Percentiles rank a stretch among this genome's conserved stretches.
These are phyloP conservation scores for Peterozyma toletana DNA, from an alignment of 805 yeast genomes.

Conservation along the genomic window DNA sequence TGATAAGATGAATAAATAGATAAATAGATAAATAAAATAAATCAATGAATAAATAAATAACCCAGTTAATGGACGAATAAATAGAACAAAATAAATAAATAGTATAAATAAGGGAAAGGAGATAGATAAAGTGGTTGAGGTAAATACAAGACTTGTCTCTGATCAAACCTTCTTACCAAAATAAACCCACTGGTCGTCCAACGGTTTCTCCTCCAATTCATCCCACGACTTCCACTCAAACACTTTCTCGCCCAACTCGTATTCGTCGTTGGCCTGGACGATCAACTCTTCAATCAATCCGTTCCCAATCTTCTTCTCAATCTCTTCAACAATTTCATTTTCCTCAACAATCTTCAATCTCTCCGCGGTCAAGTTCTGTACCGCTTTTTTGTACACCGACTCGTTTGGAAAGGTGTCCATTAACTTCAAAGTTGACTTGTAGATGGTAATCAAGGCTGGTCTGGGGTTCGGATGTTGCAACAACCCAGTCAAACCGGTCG, in stretches of 20 bases:
- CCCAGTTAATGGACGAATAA: background rate
- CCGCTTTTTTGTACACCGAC: constrained; percentile 71
- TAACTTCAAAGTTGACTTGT: constrained; percentile 62
- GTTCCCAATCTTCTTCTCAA: constrained; percentile 70
- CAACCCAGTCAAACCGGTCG: constrained; percentile 78
- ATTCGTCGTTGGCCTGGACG: constrained; percentile 79
- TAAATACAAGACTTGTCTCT: background rate
- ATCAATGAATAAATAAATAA: background rate
- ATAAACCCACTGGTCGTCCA: constrained; percentile 79
- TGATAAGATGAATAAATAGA: background rate
- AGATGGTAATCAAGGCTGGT: constrained; percentile 66
- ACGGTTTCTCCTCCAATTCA: constrained; percentile 70
- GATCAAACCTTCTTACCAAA: constrained; percentile 58
- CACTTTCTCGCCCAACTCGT: constrained; percentile 57
- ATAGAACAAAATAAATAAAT: background rate
- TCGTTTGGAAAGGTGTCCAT: constrained; percentile 57
- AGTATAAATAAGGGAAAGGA: background rate
- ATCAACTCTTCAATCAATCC: constrained; percentile 81
- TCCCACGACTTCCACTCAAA: constrained; percentile 74
- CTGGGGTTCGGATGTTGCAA: constrained; percentile 78
- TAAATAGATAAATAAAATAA: background rate
- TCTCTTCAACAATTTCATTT: constrained; percentile 52
- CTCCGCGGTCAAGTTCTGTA: constrained; percentile 62
- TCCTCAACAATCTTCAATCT: constrained; percentile 61
- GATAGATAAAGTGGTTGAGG: background rate